Evolutionary conservation across 2,329 filamentous ascomycete genomes (phyloP).

Genomic region (Cladophialophora carrionii): DNA sequence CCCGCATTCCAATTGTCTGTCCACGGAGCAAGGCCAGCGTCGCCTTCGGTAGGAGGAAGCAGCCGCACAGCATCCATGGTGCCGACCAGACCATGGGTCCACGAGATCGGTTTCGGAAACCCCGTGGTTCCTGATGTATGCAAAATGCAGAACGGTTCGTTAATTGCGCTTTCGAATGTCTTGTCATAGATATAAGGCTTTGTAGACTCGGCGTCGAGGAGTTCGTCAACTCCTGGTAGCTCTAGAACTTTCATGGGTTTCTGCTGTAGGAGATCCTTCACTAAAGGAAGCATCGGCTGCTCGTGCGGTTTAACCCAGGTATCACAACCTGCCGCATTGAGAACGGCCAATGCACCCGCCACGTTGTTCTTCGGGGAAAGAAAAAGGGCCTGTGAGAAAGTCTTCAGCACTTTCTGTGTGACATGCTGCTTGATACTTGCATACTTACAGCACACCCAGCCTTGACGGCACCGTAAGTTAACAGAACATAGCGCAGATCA

Average conservation of each 20-base stretch:
- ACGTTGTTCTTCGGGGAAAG: slow-evolving; percentile 5
- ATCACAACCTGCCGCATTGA: slow-evolving; percentile 1
- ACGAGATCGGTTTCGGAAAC: slow-evolving; percentile 45
- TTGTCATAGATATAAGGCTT: not conserved
- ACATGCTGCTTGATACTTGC: not conserved
- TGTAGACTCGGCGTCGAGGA: slow-evolving; percentile 3
- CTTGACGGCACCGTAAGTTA: slow-evolving; percentile 3
- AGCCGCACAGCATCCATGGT: slow-evolving; percentile 20
- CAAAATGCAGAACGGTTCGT: slow-evolving; percentile 43
- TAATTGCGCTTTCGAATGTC: not conserved
- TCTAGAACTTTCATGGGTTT: slow-evolving; percentile 1
- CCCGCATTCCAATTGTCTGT: slow-evolving; percentile 15
- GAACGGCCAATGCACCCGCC: slow-evolving; percentile 1
- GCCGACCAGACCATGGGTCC: slow-evolving; percentile 21
- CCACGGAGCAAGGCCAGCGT: slow-evolving; percentile 14
- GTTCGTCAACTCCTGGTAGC: slow-evolving; percentile 1
- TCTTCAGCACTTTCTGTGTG: not conserved
- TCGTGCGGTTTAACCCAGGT: not conserved
- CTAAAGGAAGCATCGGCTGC: not conserved
- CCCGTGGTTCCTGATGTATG: slow-evolving; percentile 48
- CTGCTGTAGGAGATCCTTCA: not conserved
- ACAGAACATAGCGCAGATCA: slow-evolving; percentile 5
- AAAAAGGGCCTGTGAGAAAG: not conserved
- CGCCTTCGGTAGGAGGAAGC: slow-evolving; percentile 13
- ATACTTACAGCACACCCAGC: slow-evolving; percentile 3